These are phyloP conservation scores for Melanopsichium pennsylvanicum DNA, from an alignment of 1,284 basidiomycete genomes.

Conservation along the genomic window DNA sequence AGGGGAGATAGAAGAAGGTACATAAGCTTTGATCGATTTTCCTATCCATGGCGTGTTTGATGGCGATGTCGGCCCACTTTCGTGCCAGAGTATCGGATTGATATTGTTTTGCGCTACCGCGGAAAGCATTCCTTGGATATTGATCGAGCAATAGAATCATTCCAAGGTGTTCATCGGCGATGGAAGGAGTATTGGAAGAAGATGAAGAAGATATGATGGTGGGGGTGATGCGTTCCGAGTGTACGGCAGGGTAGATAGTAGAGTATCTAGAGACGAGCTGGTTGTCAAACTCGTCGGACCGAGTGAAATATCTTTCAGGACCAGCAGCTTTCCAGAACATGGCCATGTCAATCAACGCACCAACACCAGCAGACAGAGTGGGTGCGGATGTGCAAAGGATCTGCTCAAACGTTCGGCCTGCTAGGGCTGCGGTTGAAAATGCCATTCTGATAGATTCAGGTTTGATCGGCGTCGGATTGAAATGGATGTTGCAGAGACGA, in stretches of 20 bases:
- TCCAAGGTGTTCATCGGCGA: conserved; percentile 26
- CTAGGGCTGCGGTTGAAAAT: conserved; percentile 3
- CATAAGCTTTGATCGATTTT: conserved; percentile 3
- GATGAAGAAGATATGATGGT: neutral
- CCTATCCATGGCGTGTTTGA: conserved; percentile 10
- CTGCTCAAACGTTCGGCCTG: conserved; percentile 22
- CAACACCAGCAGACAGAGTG: conserved; percentile 13
- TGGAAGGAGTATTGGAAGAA: neutral
- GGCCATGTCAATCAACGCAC: conserved; percentile 27
- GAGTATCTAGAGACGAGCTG: conserved; percentile 27
- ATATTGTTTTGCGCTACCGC: conserved; percentile 22
- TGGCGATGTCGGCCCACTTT: conserved; percentile 33
- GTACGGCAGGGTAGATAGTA: conserved; percentile 14
- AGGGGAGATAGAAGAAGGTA: conserved; percentile 35
- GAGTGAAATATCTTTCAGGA: conserved; percentile 26
- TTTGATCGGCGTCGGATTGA: no score
- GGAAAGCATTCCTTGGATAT: conserved; percentile 33
- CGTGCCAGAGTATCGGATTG: conserved; percentile 16
- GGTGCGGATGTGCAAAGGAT: conserved; percentile 22
- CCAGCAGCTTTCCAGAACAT: conserved; percentile 37
- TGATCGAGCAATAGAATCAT: conserved; percentile 42
- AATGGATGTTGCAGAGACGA: no score
- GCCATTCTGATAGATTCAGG: conserved; percentile 6
- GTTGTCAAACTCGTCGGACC: conserved; percentile 21
- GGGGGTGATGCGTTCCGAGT: conserved; percentile 15